phyloP scores from a whole-genome alignment of 129 eudicot species.

The Dittrichia graveolens region DNA sequence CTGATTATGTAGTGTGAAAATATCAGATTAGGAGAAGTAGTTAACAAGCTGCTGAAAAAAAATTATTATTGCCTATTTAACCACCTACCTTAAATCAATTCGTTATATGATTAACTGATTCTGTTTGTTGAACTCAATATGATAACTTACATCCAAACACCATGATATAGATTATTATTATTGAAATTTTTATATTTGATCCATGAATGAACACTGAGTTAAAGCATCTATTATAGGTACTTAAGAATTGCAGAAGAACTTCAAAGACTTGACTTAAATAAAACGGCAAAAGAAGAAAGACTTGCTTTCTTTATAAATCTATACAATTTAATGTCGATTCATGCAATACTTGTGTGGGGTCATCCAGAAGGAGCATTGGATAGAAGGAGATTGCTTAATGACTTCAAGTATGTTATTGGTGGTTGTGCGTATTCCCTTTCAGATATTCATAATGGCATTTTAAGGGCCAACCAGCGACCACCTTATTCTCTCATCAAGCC shows the following conservation, averaged over 20 bases:
- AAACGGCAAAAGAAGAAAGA: slow-evolving; percentile 63
- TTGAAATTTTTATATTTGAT: not conserved
- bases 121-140: not conserved
- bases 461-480: slow-evolving; percentile 72
- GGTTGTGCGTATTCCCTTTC: slow-evolving; percentile 74
- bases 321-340: slow-evolving; percentile 71
- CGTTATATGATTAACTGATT: not conserved
- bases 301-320: slow-evolving; percentile 76
- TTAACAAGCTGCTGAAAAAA: not conserved
- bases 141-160: not conserved
- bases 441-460: slow-evolving; percentile 65
- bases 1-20: not conserved
- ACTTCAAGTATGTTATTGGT: slow-evolving; percentile 76
- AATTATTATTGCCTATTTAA: not conserved
- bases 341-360: slow-evolving; percentile 74
- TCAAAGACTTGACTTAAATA: slow-evolving; percentile 59
- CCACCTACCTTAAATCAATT: not conserved
- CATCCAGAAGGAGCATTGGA: slow-evolving; percentile 73
- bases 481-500: slow-evolving; percentile 65
- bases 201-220: not conserved
- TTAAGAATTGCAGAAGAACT: slow-evolving; percentile 74
- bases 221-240: slow-evolving; percentile 45
- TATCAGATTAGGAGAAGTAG: not conserved
- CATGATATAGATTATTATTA: not conserved
- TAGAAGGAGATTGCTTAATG: slow-evolving; percentile 58